Percentiles rank a stretch among this genome's conserved stretches.
phyloP scores from a whole-genome alignment of 768 basidiomycete genomes.

The Termitomyces sp. region DNA sequence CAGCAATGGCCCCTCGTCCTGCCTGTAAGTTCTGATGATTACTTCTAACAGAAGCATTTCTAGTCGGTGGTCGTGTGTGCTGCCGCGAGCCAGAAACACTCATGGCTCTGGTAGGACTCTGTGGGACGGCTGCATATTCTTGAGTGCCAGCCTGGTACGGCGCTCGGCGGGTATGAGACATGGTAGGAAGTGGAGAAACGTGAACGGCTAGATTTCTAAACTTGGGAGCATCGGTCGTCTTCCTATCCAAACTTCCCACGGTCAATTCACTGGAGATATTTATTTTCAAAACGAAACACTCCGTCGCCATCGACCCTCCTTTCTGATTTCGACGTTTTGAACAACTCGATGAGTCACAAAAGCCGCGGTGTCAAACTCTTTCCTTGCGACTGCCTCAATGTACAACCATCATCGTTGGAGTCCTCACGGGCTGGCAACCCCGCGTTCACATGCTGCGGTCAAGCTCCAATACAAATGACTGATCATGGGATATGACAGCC shows the following conservation, averaged over 20 bases:
- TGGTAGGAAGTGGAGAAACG: constrained; percentile 25
- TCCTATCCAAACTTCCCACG: constrained; percentile 13
- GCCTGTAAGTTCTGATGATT: constrained; percentile 30
- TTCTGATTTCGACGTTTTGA: background rate
- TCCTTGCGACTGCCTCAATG: background rate
- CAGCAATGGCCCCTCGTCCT: constrained; percentile 59
- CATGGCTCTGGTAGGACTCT: constrained; percentile 46
- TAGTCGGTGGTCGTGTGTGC: constrained; percentile 23
- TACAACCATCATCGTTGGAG: background rate
- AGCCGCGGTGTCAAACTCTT: background rate
- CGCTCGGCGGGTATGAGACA: constrained; percentile 38
- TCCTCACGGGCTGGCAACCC: background rate
- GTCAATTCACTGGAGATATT: background rate
- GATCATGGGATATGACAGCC: constrained; percentile 1
- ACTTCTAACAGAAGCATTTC: constrained; percentile 22
- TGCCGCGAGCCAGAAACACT: constrained; percentile 22
- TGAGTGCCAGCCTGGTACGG: constrained; percentile 44
- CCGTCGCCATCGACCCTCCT: too few relatives aligned
- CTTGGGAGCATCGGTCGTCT: constrained; percentile 3
- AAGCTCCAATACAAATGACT: background rate
- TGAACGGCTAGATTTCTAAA: constrained; percentile 14
- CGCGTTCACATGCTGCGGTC: constrained; percentile 6
- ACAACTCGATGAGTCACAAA: background rate
- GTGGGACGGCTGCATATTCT: constrained; percentile 68
- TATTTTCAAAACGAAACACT: background rate